Base-by-base conservation (phyloP, 768 basidiomycete genomes). In the Leccinum barrowsii region DNA sequence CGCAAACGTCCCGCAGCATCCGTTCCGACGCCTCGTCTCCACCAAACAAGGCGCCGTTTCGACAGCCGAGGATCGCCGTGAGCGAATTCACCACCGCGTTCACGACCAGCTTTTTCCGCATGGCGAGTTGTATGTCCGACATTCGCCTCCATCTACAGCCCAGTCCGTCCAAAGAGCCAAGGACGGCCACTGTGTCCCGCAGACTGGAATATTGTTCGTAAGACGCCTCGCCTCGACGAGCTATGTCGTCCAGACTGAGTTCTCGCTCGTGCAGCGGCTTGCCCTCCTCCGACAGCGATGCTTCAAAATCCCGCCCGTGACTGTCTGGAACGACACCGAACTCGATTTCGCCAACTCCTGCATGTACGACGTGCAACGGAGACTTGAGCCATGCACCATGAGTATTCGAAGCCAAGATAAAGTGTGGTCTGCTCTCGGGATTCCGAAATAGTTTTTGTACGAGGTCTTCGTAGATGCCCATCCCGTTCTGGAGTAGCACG, bases 401-500 rank as follows among this genome's bases (percentile, higher is more conserved):
- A 1, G 86, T 89, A 60, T 90, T 94, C 26, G 85, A 84, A 13
- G 87, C 87, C 54, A 96, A 74, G 62, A 98, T 82, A 69, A 98
- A 93, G 65, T 90, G 86, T 12, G 95, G 95, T 37, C 95, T 84
- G 28, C 78, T 76, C 34, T 78, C 70, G 22, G 86, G 81, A 70
- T 94, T 88, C 19, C 81, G 86, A 71, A 94, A 98, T 46, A 93
- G 65, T 6, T 80, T 65, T 6, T 74, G 67, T 17, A 92, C 70
- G 50, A 97, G 79, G 59, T 84, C 76, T 56, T 98, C 95, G 71
- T 93, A 91, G 8, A 95, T 76, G 11, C 94, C 96, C 86, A 97
- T 90, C 24, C 96, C 96, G 69, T 96, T 96, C 67, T 96, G 92
- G 54, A 98, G 73, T n/a, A 99, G 82, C 2, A 96, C 90, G 62